Conservation (phyloP, 2,329 filamentous ascomycete species). For the Lachnellula hyalina region DNA sequence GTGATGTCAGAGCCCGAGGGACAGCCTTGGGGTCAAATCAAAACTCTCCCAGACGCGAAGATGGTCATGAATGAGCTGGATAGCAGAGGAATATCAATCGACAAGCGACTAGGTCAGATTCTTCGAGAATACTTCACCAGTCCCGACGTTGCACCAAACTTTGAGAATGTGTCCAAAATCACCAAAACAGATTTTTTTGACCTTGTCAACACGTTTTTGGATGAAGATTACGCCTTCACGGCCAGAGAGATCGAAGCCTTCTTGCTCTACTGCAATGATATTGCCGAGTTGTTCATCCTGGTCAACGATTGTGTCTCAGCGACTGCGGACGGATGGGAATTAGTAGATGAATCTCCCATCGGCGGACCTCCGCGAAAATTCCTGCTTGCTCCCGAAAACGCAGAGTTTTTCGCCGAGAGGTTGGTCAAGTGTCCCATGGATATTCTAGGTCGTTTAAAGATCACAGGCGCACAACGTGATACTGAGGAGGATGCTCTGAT, state of each 20-base stretch:
- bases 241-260: slow-evolving; percentile 2
- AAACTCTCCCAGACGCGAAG: not conserved
- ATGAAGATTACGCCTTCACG: not conserved
- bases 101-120: not conserved
- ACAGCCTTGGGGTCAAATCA: not conserved
- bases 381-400: no score
- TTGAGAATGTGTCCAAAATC: not conserved
- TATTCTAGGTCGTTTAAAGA: not conserved
- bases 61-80: not conserved
- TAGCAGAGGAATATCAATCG: not conserved
- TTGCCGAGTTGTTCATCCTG: not conserved
- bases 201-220: not conserved
- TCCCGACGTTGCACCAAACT: slow-evolving; percentile 4
- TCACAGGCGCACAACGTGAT: not conserved
- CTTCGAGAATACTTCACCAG: slow-evolving; percentile 3
- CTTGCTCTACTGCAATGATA: not conserved
- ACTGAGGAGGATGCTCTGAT: not conserved
- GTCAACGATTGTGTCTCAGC: not conserved
- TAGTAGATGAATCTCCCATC: not conserved
- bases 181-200: not conserved
- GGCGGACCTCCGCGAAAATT: not conserved
- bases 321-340: not conserved
- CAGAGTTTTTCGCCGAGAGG: no score
- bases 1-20: not conserved
- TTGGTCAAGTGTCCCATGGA: no score